Conservation (phyloP, 169 alveolate species). For the Toxoplasma gondii region DNA sequence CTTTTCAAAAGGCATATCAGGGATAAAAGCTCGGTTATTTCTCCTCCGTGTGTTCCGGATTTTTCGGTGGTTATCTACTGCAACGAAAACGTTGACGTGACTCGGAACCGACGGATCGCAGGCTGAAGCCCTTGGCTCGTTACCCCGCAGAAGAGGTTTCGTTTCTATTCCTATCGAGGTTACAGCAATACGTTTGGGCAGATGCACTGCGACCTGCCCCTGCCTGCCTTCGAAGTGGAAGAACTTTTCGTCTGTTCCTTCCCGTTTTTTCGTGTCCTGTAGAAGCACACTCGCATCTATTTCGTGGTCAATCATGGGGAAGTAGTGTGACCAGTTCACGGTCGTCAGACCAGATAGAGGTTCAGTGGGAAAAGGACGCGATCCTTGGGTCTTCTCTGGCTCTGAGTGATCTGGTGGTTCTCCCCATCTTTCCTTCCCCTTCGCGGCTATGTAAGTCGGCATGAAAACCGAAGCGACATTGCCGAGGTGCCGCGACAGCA, state of each 20-base stretch:
- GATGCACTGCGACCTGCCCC: constrained; percentile 7
- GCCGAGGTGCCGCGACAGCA: background rate
- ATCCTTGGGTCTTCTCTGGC: background rate
- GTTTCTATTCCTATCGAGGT: background rate
- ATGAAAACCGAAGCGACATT: background rate
- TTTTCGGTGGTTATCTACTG: background rate
- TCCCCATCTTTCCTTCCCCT: background rate
- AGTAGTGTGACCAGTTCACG: constrained; percentile 1
- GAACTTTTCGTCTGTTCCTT: background rate
- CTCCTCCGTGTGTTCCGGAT: background rate
- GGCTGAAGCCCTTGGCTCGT: background rate
- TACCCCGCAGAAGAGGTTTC: background rate
- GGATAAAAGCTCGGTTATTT: background rate
- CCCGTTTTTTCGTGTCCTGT: background rate
- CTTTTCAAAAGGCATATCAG: no score
- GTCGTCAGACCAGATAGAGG: background rate
- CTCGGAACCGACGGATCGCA: background rate
- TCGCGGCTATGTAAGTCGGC: background rate
- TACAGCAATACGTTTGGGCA: background rate
- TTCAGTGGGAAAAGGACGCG: background rate
- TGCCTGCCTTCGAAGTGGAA: background rate
- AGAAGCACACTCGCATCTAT: background rate
- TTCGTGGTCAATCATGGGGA: background rate
- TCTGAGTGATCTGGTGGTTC: background rate
- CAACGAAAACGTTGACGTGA: background rate